Base-by-base conservation (phyloP, 148 eudicot species). In the Oxyria digyna region DNA sequence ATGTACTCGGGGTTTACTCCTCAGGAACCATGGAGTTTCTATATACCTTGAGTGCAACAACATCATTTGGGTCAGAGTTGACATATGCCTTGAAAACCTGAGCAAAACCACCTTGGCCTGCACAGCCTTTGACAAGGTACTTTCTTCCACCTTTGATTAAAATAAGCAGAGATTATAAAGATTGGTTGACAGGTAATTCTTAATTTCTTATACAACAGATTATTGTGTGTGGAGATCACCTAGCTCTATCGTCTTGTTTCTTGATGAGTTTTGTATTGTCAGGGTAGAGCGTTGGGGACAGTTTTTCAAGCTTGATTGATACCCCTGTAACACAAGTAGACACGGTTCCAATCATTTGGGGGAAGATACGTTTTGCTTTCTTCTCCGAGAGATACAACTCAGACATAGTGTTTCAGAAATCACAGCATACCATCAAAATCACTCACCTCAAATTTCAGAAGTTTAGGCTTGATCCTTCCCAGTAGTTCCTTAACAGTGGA, bases 51-150 rank as follows among this genome's bases (percentile, higher is more conserved):
- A 94, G 76, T 15, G 93, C 97, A 75, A 94, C 96, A 40, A 84
- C 83, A 4, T 88, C 86, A 13, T 85, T 89, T 45, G 97, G 86
- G 64, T 88, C 78, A 75, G 81, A 78, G 71, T 85, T 74, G 48
- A 85, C 76, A 75, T 57, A 77, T 69, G 99, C 99, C 74, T 91
- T 90, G 68, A 79, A 88, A 79, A 94, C 96, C 82, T 85, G 89
- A 73, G 97, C 97, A 85, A 90, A 90, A 69, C 92, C 92, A 65
- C 97, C 99, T 55, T 79, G 80, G 63, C 97, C 97, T 70, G 99
- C 96, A 78, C 87, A 84, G 15, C 97, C 97, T 79, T 85, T 90
- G 78, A 85, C 87, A 78, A 81, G 95, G 49, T 94, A 94, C 69
- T 84, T 86, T 68, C 74, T 75, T 77, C 80, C 86, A 77, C 97